Conservation (phyloP, 441 rosid species). For the Codiaeum variegatum region DNA sequence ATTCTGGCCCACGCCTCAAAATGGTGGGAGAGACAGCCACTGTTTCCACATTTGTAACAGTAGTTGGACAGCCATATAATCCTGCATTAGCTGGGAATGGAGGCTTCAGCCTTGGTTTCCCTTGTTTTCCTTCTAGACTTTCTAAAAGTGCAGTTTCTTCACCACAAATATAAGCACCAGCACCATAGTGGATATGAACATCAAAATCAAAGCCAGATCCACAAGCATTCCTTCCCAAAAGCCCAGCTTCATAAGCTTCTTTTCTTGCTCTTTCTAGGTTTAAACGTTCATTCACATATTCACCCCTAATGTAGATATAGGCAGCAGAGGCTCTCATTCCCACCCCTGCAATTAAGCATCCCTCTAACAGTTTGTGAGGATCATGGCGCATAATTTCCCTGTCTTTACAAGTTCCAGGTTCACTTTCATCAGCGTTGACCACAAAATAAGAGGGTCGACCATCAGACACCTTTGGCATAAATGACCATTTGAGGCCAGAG, state of each 20-base stretch:
- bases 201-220: conserved; percentile 98
- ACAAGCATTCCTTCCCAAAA: conserved; percentile 94
- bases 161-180: conserved; percentile 98
- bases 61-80: conserved; percentile 92
- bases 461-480: conserved; percentile 97
- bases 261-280: conserved; percentile 82
- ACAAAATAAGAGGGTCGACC: conserved; percentile 98
- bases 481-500: conserved; percentile 98
- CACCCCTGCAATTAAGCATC: conserved; percentile 97
- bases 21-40: conserved; percentile 98
- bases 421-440: conserved; percentile 99
- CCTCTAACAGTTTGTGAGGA: conserved; percentile 95
- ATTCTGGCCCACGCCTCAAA: conserved; percentile 92
- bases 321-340: conserved; percentile 99
- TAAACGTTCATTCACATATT: conserved; percentile 83
- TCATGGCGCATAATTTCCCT: conserved; percentile 98
- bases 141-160: conserved; percentile 98
- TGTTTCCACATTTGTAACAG: conserved; percentile 96
- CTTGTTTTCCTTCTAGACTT: conserved; percentile 99
- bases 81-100: conserved; percentile 99
- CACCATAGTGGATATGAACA: conserved; percentile 95
- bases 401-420: conserved; percentile 98
- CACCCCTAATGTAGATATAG: conserved; percentile 95
- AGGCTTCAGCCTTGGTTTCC: conserved; percentile 99
- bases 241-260: conserved; percentile 92